These are phyloP conservation scores for Peziza echinospora DNA, from an alignment of 495 filamentous ascomycete genomes.

Conservation along the genomic window DNA sequence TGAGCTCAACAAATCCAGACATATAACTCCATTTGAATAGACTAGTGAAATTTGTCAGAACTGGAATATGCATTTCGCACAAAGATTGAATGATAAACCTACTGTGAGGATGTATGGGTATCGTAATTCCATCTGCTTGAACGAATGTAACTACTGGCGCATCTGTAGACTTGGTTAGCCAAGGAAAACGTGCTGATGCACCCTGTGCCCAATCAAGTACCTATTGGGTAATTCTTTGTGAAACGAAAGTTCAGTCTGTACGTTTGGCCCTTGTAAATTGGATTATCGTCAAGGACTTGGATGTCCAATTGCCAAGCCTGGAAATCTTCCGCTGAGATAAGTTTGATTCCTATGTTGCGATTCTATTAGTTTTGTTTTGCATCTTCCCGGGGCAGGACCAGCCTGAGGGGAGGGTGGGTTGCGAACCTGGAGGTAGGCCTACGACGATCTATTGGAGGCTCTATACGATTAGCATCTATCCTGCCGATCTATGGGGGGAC, in stretches of 20 bases:
- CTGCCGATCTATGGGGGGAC: too few species aligned
- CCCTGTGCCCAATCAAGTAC: too few species aligned
- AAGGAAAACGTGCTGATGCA: too few species aligned
- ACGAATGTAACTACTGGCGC: slow-evolving; percentile 86
- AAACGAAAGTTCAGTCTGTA: slow-evolving; percentile 83
- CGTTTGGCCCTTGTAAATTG: slow-evolving; percentile 58
- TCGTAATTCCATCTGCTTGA: slow-evolving; percentile 34
- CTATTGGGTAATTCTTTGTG: slow-evolving; percentile 67
- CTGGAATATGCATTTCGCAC: not conserved
- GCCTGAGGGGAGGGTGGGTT: too few species aligned
- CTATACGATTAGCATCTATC: too few species aligned
- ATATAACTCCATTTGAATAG: slow-evolving; percentile 96
- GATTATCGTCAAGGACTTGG: slow-evolving; percentile 71
- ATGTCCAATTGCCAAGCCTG: slow-evolving; percentile 91
- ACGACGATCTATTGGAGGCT: slow-evolving; percentile 28
- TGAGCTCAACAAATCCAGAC: slow-evolving; percentile 71
- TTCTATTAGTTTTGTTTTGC: slow-evolving; percentile 15
- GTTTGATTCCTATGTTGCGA: slow-evolving; percentile 53
- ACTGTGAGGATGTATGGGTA: slow-evolving; percentile 84
- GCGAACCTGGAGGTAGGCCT: slow-evolving; percentile 27
- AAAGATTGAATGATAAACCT: not conserved
- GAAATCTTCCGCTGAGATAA: slow-evolving; percentile 60
- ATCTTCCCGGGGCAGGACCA: slow-evolving; percentile 14
- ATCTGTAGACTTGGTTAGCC: too few species aligned
- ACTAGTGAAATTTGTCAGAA: slow-evolving; percentile 18